Evolutionary conservation across 768 basidiomycete genomes (phyloP), one percentile per base, ranked within the genome.

Genomic region (Panellus pusillus): DNA sequence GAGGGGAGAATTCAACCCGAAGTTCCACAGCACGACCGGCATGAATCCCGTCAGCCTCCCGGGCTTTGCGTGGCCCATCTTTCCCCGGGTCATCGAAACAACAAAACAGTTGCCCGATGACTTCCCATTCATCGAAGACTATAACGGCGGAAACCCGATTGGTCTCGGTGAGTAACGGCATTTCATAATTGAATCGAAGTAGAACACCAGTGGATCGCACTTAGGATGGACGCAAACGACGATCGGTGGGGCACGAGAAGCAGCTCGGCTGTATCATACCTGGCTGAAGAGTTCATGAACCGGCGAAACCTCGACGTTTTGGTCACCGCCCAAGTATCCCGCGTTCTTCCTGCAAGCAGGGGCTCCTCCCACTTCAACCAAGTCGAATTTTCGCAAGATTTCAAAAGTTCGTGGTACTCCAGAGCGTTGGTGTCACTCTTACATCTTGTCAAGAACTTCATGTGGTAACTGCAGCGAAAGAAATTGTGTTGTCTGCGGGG

Each of bases 401-500:
- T 45, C 35, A 32, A 44, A 57, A 60, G 61, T 63, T 9, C 9
- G 32, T 35, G 32, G 19, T 19, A 31, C 11, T 37, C 28, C 32
- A 7, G 2, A 11, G 7, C 9, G 8, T 35, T 8, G 3, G 14
- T 27, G 18, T 9, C 24, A 6, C 31, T n/a, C 24, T 24, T 35
- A 35, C 32, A 3, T 35, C 32, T 35, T 35, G 14, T 3, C 2
- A 44, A 47, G 32, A 60, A 17, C 53, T 44, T 13, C 54, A 47
- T 40, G 14, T 37, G 13, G 54, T 66, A 15, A 50, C 46, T 1
- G 71, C 72, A 0, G 40, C 32, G 2, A 70, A 67, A 38, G 72
- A 73, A 36, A 50, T 73, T 38, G 65, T 72, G 15, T 51, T 72
- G 9, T 71, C 70, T 6, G 67, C 68, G 2, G 72, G 72, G 11